Percentiles rank a stretch among this genome's conserved stretches.
Evolutionary conservation across 129 eudicot genomes (phyloP).

Genomic region (Glebionis coronaria): DNA sequence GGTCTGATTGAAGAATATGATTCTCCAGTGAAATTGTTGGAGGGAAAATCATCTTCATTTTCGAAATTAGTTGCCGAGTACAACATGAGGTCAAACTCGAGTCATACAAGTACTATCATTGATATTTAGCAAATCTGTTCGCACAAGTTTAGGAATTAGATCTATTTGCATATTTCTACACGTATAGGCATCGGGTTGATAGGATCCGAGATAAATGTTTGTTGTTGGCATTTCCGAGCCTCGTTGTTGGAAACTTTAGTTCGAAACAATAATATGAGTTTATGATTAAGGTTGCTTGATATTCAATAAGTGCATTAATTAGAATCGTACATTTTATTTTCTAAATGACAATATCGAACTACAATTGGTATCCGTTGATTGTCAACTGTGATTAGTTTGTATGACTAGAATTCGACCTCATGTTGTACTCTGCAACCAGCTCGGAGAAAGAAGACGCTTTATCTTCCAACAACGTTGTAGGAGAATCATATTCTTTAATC

Average conservation of each 20-base stretch:
- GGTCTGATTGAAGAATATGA: constrained; percentile 26
- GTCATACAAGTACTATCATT: neutral
- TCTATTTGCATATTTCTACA: too few species aligned
- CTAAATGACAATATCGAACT: too few species aligned
- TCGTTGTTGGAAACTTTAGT: too few species aligned
- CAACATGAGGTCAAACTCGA: constrained; percentile 4
- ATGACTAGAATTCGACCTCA: constrained; percentile 6
- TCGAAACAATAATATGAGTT: too few species aligned
- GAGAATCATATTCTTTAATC: constrained; percentile 27
- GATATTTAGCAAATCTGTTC: neutral
- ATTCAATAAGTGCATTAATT: too few species aligned
- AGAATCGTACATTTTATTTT: too few species aligned
- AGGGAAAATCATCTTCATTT: constrained; percentile 5
- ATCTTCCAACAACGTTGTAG: neutral
- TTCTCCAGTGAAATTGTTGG: constrained; percentile 11
- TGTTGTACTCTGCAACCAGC: constrained; percentile 11
- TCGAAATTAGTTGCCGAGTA: constrained; percentile 10
- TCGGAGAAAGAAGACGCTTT: constrained; percentile 5
- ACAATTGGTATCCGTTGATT: neutral
- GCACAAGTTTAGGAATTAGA: neutral
- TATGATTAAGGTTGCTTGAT: too few species aligned
- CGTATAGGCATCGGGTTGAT: too few species aligned
- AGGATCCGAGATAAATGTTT: too few species aligned
- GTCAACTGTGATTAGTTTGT: neutral
- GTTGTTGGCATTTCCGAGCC: too few species aligned